Evolutionary conservation across 805 yeast species (phyloP).

Genomic region (Zygosaccharomyces rouxii): DNA sequence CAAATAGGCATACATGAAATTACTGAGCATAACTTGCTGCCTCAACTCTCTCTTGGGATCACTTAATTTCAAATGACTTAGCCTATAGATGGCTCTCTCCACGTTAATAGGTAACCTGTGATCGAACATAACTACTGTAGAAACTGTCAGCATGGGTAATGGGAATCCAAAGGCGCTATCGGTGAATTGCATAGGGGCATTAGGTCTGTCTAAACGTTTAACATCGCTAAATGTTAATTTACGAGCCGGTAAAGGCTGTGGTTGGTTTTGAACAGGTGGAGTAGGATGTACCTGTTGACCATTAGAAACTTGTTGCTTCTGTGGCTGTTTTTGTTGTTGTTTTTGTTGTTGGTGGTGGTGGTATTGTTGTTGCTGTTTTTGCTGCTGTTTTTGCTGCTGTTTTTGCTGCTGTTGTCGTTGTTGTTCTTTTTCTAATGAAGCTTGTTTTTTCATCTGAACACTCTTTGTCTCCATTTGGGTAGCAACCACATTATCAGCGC

Average conservation of each 20-base stretch:
- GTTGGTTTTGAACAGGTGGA: not conserved
- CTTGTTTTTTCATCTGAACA: conserved; percentile 2
- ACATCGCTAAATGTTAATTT: conserved; percentile 36
- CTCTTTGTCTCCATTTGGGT: conserved; percentile 13
- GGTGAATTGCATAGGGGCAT: conserved; percentile 55
- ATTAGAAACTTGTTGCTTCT: not conserved
- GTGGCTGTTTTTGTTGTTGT: not conserved
- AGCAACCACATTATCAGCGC: conserved; percentile 7
- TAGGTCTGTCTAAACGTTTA: conserved; percentile 41
- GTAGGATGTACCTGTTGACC: not conserved
- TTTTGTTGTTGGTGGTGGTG: not conserved
- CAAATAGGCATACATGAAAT: conserved; percentile 96
- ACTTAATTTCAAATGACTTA: conserved; percentile 89
- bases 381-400: not conserved
- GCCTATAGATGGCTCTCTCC: conserved; percentile 89
- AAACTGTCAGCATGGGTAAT: conserved; percentile 70
- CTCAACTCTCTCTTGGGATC: conserved; percentile 87
- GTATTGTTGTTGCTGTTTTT: conserved; percentile 1
- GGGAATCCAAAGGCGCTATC: conserved; percentile 89
- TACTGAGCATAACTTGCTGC: conserved; percentile 89
- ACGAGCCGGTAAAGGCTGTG: conserved; percentile 29
- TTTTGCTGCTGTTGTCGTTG: not conserved
- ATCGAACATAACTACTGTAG: conserved; percentile 76
- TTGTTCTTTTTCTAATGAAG: not conserved
- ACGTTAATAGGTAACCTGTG: conserved; percentile 90